Conservation (phyloP, 768 basidiomycete species). For the Terana coerulea region DNA sequence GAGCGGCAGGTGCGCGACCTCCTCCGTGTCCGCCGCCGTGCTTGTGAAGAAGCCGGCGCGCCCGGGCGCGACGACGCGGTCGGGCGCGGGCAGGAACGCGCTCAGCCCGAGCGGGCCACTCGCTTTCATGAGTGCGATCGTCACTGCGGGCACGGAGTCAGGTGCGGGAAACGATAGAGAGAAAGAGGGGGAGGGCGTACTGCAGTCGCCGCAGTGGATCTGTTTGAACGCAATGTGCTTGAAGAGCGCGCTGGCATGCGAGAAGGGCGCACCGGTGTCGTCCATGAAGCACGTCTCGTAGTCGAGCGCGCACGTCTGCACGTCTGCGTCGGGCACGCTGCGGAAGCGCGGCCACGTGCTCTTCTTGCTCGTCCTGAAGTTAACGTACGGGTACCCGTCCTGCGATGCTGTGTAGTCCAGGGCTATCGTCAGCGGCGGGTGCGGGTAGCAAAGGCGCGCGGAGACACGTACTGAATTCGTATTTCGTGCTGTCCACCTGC, state of each 20-base stretch:
- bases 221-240: slow-evolving; percentile 11
- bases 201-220: slow-evolving; percentile 12
- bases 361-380: slow-evolving; percentile 4
- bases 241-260: slow-evolving; percentile 9
- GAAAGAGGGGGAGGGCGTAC: not conserved
- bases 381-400: slow-evolving; percentile 32
- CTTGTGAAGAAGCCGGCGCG: slow-evolving; percentile 7
- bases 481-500: slow-evolving; percentile 15
- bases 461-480: slow-evolving; percentile 21
- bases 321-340: not conserved
- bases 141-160: slow-evolving; percentile 17
- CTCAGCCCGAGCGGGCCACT: slow-evolving; percentile 31
- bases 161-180: not conserved
- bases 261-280: not conserved
- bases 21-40: not conserved
- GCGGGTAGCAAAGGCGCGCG: no score
- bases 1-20: slow-evolving; percentile 21
- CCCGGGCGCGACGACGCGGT: slow-evolving; percentile 10
- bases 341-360: slow-evolving; percentile 14
- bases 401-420: slow-evolving; percentile 21
- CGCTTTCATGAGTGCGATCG: slow-evolving; percentile 27
- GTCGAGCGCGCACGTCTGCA: slow-evolving; percentile 17
- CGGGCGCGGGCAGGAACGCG: slow-evolving; percentile 31
- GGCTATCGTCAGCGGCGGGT: not conserved
- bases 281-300: slow-evolving; percentile 19